Base-by-base conservation (phyloP, 2,329 filamentous ascomycete species). In the Xylaria sp. region DNA sequence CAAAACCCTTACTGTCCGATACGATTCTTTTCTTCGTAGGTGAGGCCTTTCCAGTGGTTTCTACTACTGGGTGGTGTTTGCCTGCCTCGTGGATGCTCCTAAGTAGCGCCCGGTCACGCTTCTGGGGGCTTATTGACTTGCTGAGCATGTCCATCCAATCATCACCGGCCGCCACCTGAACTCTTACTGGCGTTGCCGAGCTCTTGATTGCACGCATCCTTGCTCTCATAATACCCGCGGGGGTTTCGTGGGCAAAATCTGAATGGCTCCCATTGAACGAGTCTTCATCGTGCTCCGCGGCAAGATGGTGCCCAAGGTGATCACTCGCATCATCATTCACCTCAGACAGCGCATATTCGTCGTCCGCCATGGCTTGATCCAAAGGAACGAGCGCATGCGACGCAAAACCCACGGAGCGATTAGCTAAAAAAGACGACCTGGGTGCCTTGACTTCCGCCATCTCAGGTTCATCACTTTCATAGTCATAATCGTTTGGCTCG, bases 121-220 rank as follows among this genome's bases (percentile, higher is more conserved):
- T 98, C 78, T 93, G 90, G 6, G 96, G 95, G 77, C 94, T 97
- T 74, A 98, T 94, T 6, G 96, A 98, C 74, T 94, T 94, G 79
- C 94, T 93, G 72, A 99, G 86, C 83, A 98, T 94, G 75, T 96
- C 92, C 74, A 94, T 92, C 96, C 96, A 99, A 79, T 97, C 92
- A 68, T 94, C 93, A 63, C 91, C 92, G 72, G 88, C 86, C 43
- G 88, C 84, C 68, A 91, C 87, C 71, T 90, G 87, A 62, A 89
- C 82, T 73, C 86, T 88, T 28, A 86, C 79, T 28, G 89, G 89
- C 33, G 87, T 88, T 69, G 82, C 84, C 23, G 86, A 86, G 71
- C 85, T 86, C 80, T 90, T 90, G 76, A 88, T 83, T 46, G 88
- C 88, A 78, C 88, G 87, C 85, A 90, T 86, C 73, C 88, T 83